Conservation (phyloP, 2,329 filamentous ascomycete genomes). For the Rhynchosporium graminicola region DNA sequence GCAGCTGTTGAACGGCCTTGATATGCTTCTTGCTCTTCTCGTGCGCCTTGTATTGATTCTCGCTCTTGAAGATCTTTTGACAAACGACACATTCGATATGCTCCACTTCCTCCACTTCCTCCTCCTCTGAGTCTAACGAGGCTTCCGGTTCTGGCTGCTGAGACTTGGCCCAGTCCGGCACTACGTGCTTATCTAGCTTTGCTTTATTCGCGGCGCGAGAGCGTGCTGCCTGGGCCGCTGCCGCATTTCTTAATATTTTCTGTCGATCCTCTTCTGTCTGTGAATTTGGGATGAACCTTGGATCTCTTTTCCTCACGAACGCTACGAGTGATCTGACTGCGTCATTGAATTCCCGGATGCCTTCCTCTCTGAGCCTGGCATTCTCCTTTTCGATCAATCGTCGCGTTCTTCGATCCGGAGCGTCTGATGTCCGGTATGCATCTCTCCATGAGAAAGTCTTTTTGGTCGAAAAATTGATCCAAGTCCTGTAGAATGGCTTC, state of each 20-base stretch:
- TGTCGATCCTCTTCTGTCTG: slow-evolving; percentile 82
- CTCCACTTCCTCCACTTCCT: slow-evolving; percentile 56
- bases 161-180: slow-evolving; percentile 77
- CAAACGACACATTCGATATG: slow-evolving; percentile 77
- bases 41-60: slow-evolving; percentile 87
- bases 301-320: slow-evolving; percentile 90
- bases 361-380: slow-evolving; percentile 78
- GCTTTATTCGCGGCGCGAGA: slow-evolving; percentile 80
- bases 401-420: slow-evolving; percentile 79
- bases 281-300: slow-evolving; percentile 74
- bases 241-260: slow-evolving; percentile 72
- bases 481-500: slow-evolving; percentile 76
- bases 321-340: slow-evolving; percentile 82
- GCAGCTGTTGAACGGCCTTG: slow-evolving; percentile 80
- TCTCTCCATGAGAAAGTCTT: slow-evolving; percentile 93
- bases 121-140: slow-evolving; percentile 54
- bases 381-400: slow-evolving; percentile 96
- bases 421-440: slow-evolving; percentile 78
- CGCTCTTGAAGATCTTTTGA: slow-evolving; percentile 80
- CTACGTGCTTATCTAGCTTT: slow-evolving; percentile 62
- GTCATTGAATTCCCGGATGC: slow-evolving; percentile 86
- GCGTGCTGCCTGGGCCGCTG: slow-evolving; percentile 80
- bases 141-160: slow-evolving; percentile 53
- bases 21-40: slow-evolving; percentile 96
- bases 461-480: slow-evolving; percentile 78